These are phyloP conservation scores for Yamadazyma buinensis DNA, from an alignment of 1,139 yeast species.

Conservation along the genomic window DNA sequence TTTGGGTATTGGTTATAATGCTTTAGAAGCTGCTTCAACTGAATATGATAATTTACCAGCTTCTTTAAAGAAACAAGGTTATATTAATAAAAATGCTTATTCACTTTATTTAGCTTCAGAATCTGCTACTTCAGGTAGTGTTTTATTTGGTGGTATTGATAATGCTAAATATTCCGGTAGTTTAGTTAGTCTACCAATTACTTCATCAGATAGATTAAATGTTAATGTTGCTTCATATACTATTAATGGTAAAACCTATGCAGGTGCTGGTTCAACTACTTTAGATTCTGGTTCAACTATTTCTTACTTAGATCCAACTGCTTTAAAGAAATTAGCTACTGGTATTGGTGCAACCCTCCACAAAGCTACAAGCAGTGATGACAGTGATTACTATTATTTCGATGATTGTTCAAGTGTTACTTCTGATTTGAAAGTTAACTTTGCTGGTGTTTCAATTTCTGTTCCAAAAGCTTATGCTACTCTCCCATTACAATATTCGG, in stretches of 20 bases:
- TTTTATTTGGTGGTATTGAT: conserved; percentile 52
- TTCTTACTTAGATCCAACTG: conserved; percentile 16
- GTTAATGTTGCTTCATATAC: conserved; percentile 18
- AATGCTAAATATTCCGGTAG: conserved; percentile 41
- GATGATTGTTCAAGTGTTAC: conserved; percentile 4
- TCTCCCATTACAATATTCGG: background rate
- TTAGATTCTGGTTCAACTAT: conserved; percentile 30
- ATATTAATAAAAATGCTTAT: conserved; percentile 26
- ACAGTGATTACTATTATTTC: conserved; percentile 6
- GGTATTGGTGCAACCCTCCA: conserved; percentile 7
- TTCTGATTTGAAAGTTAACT: conserved; percentile 21
- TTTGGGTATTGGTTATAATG: conserved; percentile 45
- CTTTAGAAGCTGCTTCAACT: conserved; percentile 8
- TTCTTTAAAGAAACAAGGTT: conserved; percentile 23
- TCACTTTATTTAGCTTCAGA: conserved; percentile 28
- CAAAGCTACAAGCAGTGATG: background rate
- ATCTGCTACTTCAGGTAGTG: conserved; percentile 29
- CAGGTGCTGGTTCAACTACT: conserved; percentile 19
- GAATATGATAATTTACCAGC: conserved; percentile 26
- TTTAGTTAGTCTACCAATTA: conserved; percentile 18
- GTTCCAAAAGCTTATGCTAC: conserved; percentile 18
- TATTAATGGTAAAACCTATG: conserved; percentile 12
- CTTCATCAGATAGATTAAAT: conserved; percentile 19
- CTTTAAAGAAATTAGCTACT: conserved; percentile 17
- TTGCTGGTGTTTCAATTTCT: conserved; percentile 28